Base-by-base conservation (phyloP, 2,329 filamentous ascomycete species). In the Pseudogymnoascus sp. region DNA sequence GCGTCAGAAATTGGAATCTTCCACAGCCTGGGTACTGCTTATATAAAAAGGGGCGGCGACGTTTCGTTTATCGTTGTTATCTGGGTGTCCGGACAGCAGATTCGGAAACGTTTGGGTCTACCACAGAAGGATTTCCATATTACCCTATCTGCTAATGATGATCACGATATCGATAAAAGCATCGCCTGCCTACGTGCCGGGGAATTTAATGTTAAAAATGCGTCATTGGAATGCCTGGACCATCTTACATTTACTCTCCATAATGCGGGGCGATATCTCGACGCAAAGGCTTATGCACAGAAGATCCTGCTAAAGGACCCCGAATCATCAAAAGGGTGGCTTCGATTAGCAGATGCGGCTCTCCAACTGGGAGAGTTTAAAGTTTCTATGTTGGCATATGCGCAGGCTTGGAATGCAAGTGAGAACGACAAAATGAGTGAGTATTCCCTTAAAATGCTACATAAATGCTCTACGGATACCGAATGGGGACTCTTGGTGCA, bases 31-130 rank as follows among this genome's bases (percentile, higher is more conserved):
- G 59, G 59, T 18, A 61, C 18, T 39, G 59, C 37, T 23, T 61
- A 8, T 29, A 40, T 61, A 11, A 39, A 61, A 40, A 23, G 37
- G 36, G 39, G 10, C n/a, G 6, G 34, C 59, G 34, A 61, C 5
- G n/a, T 61, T 29, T 18, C 37, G 12, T 62, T 63, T 8, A 29
- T 66, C 14, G 63, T 64, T 4, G 26, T 67, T 6, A 23, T 67
- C 4, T 67, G 66, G 66, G 60, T 47, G 14, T 45, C 65, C 0
- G 66, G 63, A 3, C 64, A 65, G 7, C 16, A 29, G n/a, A 63
- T 63, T 61, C 65, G 66, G 10, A 47, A 23, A 18, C 62, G 62
- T 11, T 37, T 65, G 36, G 63, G 65, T 5, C 45, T 67, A 14
- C 16, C 23, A 4, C 18, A 4, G 5, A 63, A 61, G 23, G 60